Evolutionary conservation across 2,329 filamentous ascomycete species (phyloP), one percentile per base, ranked within the genome.

Genomic region (Lomentospora prolificans): DNA sequence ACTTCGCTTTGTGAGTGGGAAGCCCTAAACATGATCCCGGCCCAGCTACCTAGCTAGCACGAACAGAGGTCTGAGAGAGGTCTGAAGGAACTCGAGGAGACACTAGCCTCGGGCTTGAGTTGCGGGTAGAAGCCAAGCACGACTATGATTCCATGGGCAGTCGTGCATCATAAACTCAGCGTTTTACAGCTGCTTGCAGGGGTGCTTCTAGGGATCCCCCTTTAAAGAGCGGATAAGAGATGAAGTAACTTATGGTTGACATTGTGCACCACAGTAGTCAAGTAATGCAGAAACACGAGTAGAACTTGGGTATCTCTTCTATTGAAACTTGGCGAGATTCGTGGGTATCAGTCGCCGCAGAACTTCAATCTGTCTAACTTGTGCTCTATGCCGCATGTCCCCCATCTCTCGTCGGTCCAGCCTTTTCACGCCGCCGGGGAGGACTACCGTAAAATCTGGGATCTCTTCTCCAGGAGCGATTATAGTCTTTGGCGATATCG

Each of bases 361-460:
- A 9, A 85, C 78, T 59, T 87, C 83, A 57, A 88, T 82, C 67
- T 90, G 85, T 61, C 82, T 81, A 36, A 81, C 73, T 63, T 89
- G 74, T 50, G 78, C 80, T 63, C 82, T 78, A 63, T 87, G 77
- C 64, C 83, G 81, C 59, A 85, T 70, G 46, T 85, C 81, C 56
- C 81, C 74, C 25, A 84, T 75, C n/a, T 80, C 77, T 53, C 82
- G 80, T 50, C 69, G 77, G 64, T 89, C 84, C 28, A 68, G 67
- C 58, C 83, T 75, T 60, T 75, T 74, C 61, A 75, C 72, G 25
- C 84, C 84, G 57, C 80, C 79, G 0, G 85, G 84, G 68, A 82
- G 90, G 22, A 90, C 72, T 4, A 90, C 86, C 0, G 82, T 85
- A 65, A 80, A 82, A 58, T 89, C 85, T 0, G 80, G 79, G 0